Evolutionary conservation across 345 rosid genomes (phyloP).

Genomic region (Erodium maritimum): DNA sequence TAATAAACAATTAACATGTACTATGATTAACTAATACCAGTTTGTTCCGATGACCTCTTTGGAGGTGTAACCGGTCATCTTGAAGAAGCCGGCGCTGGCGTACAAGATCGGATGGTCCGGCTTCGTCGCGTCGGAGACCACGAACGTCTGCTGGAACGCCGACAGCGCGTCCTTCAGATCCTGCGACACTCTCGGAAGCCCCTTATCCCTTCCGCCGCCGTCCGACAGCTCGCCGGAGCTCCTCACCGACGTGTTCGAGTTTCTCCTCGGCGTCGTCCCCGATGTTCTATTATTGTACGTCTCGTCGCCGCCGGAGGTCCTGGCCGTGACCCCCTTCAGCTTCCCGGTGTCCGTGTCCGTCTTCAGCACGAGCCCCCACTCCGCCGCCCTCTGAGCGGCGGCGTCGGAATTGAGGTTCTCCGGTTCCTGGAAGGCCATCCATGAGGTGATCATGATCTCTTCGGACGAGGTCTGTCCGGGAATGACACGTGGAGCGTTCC

Average conservation of each 20-base stretch:
- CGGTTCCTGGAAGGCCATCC: slow-evolving; percentile 79
- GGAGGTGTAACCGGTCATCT: slow-evolving; percentile 90
- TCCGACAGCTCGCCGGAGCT: slow-evolving; percentile 68
- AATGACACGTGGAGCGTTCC: slow-evolving; percentile 26
- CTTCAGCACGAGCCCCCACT: slow-evolving; percentile 83
- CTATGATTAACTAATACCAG: slow-evolving; percentile 31
- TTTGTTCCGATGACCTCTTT: slow-evolving; percentile 91
- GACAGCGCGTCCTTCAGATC: slow-evolving; percentile 71
- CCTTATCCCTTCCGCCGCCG: slow-evolving; percentile 27
- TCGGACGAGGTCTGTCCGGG: slow-evolving; percentile 18
- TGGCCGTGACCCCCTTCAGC: slow-evolving; percentile 58
- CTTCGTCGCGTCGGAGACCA: slow-evolving; percentile 90
- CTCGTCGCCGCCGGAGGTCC: slow-evolving; percentile 77
- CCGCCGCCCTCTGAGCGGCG: slow-evolving; percentile 84
- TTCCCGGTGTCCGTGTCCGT: slow-evolving; percentile 76
- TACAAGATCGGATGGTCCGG: slow-evolving; percentile 82
- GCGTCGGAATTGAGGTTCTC: background rate
- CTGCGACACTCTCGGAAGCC: slow-evolving; percentile 69
- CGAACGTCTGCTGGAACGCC: slow-evolving; percentile 86
- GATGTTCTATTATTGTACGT: too few relatives aligned
- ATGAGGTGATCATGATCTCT: slow-evolving; percentile 57
- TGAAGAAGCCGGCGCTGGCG: slow-evolving; percentile 97
- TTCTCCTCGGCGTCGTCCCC: slow-evolving; percentile 24
- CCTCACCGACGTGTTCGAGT: slow-evolving; percentile 60
- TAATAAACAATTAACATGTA: too few relatives aligned